Conservation (phyloP, 148 eudicot species). For the Selenicereus undatus region DNA sequence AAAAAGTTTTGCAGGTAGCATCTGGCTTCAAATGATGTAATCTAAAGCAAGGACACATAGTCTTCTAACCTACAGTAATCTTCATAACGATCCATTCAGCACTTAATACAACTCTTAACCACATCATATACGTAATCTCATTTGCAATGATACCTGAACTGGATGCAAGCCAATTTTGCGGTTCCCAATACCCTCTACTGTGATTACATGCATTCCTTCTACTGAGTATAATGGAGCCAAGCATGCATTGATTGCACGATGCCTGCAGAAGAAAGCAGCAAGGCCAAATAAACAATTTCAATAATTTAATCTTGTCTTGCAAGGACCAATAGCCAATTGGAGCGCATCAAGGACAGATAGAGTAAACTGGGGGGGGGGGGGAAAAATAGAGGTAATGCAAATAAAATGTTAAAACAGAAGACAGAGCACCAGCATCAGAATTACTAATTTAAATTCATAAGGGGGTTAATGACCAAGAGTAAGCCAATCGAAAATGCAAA, state of each 20-base stretch:
- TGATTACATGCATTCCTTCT: conserved; percentile 97
- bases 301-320: not conserved
- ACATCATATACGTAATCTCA: conserved; percentile 1
- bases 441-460: not conserved
- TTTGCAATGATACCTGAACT: conserved; percentile 62
- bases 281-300: not conserved
- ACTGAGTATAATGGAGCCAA: conserved; percentile 90
- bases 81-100: not conserved
- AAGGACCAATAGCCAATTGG: not conserved
- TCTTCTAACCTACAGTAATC: not conserved
- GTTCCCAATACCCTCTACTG: conserved; percentile 96
- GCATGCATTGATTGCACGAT: conserved; percentile 85
- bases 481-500: not conserved
- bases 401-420: not conserved
- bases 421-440: not conserved
- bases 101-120: not conserved
- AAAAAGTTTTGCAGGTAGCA: not conserved
- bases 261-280: conserved; percentile 43
- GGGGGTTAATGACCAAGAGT: not conserved
- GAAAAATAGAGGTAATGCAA: too few species aligned
- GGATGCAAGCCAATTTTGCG: conserved; percentile 83
- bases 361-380: not conserved
- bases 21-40: not conserved
- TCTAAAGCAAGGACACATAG: not conserved
- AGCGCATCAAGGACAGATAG: not conserved